A percentile compares a stretch with the other conserved stretches of the same genome.
phyloP scores from a whole-genome alignment of 768 basidiomycete genomes.

The Imleria badia region DNA sequence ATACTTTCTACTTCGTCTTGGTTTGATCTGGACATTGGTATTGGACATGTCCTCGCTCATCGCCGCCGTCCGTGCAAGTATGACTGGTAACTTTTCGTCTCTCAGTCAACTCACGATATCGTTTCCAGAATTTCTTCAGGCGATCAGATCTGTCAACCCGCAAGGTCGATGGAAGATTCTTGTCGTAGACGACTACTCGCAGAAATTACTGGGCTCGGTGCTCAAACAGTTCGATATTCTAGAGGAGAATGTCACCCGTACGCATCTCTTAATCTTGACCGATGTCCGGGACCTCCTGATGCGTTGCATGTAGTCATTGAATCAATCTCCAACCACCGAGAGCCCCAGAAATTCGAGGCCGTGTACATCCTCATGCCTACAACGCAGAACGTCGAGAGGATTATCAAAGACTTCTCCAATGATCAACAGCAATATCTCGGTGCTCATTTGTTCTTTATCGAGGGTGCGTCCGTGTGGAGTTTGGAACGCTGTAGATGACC shows the following conservation, averaged over 20 bases:
- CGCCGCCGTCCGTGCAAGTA: conserved; percentile 46
- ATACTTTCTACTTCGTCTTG: neutral
- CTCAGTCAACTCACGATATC: neutral
- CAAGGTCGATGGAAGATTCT: conserved; percentile 95
- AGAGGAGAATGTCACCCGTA: conserved; percentile 95
- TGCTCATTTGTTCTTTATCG: conserved; percentile 92
- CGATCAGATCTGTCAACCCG: conserved; percentile 84
- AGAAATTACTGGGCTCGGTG: conserved; percentile 78
- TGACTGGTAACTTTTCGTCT: conserved; percentile 13
- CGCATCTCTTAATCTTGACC: conserved; percentile 32
- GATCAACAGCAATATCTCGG: conserved; percentile 71
- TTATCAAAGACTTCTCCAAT: conserved; percentile 79
- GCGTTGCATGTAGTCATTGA: conserved; percentile 71
- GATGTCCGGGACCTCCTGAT: conserved; percentile 7
- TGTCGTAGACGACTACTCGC: conserved; percentile 92
- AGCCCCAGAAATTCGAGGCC: conserved; percentile 87
- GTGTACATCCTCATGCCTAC: conserved; percentile 96
- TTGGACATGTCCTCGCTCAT: conserved; percentile 45
- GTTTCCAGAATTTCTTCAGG: conserved; percentile 75
- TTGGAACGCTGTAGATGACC: neutral
- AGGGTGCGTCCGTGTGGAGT: conserved; percentile 51
- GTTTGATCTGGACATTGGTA: neutral
- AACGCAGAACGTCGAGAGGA: conserved; percentile 86
- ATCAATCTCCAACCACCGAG: conserved; percentile 78
- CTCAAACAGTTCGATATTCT: conserved; percentile 93